phyloP scores from a whole-genome alignment of 257 asterid genomes.

The Ocimum tenuiflorum region DNA sequence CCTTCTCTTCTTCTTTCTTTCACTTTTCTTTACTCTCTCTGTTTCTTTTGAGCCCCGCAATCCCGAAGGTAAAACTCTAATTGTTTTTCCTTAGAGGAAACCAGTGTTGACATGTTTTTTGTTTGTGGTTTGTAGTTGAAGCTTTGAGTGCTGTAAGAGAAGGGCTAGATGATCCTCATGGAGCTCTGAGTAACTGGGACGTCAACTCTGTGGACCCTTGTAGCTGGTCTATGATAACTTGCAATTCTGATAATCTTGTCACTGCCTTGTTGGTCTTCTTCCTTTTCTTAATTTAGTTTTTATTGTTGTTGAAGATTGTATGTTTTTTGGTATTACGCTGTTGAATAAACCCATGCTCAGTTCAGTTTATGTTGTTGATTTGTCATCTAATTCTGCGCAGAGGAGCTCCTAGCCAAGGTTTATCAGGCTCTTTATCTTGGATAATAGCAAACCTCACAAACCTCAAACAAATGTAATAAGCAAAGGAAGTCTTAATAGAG shows the following conservation, averaged over 20 bases:
- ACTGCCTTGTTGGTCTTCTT: constrained; percentile 48
- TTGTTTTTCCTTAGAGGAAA: neutral
- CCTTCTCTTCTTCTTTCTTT: constrained; percentile 23
- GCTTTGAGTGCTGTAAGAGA: constrained; percentile 57
- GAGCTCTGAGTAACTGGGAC: constrained; percentile 88
- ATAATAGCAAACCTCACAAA: constrained; percentile 77
- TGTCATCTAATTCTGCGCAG: constrained; percentile 30
- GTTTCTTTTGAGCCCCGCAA: constrained; percentile 60
- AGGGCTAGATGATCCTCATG: constrained; percentile 64
- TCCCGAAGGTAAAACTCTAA: constrained; percentile 61
- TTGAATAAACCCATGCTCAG: neutral
- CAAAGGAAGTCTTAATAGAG: neutral
- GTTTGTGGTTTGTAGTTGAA: constrained; percentile 42
- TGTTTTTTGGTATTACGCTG: neutral
- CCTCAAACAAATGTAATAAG: constrained; percentile 95
- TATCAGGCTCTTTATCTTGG: constrained; percentile 82
- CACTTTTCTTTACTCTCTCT: constrained; percentile 25
- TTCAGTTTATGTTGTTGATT: constrained; percentile 12
- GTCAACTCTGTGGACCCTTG: constrained; percentile 93
- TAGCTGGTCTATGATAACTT: constrained; percentile 93
- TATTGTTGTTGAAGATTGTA: neutral
- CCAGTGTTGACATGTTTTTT: neutral
- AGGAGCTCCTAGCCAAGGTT: constrained; percentile 94
- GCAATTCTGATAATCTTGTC: constrained; percentile 72
- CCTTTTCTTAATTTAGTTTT: neutral